These are phyloP conservation scores for Eimeria maxima DNA, from an alignment of 169 alveolate genomes.

Conservation along the genomic window DNA sequence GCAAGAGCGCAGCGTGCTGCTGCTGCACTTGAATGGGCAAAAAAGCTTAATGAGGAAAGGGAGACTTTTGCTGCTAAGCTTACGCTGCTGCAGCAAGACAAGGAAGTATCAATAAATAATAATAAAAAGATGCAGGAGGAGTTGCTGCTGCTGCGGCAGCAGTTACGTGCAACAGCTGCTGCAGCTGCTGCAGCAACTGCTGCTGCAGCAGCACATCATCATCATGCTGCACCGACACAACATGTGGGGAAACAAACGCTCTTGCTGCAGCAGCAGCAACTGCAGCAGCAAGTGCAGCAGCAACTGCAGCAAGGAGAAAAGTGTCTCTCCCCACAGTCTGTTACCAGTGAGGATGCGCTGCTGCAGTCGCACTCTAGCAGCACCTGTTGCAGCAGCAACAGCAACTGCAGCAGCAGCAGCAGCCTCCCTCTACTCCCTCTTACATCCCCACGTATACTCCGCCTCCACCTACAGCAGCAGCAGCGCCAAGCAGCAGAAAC, in stretches of 20 bases:
- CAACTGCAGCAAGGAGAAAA: not conserved
- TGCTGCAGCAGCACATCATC: constrained; percentile 15
- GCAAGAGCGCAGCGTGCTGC: constrained; percentile 6
- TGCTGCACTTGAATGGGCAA: constrained; percentile 21
- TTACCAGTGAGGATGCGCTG: not conserved
- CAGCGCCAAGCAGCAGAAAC: constrained; percentile 21
- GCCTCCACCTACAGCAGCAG: constrained; percentile 48
- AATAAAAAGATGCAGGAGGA: not conserved
- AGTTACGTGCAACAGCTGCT: not conserved
- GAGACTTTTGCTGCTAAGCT: not conserved
- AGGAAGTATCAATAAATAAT: not conserved
- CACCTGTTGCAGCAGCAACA: not conserved
- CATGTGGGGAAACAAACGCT: not conserved
- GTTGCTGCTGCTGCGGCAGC: constrained; percentile 8
- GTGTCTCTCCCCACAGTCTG: not conserved
- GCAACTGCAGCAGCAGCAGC: constrained; percentile 45
- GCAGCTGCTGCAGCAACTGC: not conserved
- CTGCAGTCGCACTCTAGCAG: not conserved
- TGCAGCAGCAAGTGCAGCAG: constrained; percentile 32
- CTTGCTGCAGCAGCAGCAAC: not conserved
- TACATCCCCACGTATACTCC: constrained; percentile 21
- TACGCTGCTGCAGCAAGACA: not conserved
- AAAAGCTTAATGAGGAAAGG: not conserved
- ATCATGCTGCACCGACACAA: not conserved
- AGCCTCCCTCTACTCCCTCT: constrained; percentile 30